Base-by-base conservation (phyloP, 192 early-diverging fungal genomes). In the Coemansia sp. region DNA sequence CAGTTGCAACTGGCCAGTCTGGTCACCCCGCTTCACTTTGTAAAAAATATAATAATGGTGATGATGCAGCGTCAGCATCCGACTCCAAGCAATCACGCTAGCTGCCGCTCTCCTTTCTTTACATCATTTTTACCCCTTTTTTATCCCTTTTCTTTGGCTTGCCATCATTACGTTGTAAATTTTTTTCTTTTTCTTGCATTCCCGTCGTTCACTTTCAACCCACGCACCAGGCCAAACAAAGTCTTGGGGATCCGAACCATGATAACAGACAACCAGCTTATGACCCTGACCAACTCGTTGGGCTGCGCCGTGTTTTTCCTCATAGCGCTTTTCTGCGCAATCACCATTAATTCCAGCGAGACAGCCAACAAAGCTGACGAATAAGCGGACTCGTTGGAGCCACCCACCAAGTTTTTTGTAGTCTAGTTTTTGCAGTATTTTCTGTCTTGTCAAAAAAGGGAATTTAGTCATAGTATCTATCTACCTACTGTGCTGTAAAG, bases 211-310 rank as follows among this genome's bases (percentile, higher is more conserved):
- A 45, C 10, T 45, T 45, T 45, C 16, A 12, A 68, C 40, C 67
- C 65, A 11, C 8, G 22, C 28, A 8, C 4, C 52, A 31, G 10
- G 52, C 12, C 63, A 73, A 30, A 63, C 64, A 11, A 73, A 54
- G 18, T 7, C 18, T 18, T 7, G 29, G 5, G 48, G 30, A 11
- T 14, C 48, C 30, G 7, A 52, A 51, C 31, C 18, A 77, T 77
- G 75, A 77, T 77, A 50, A 72, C 75, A 22, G 75, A 77, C 61
- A 72, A 61, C 60, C 75, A 77, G 69, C 67, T 77, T 33, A 77
- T 77, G 75, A 36, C 62, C 10, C 60, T 77, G 32, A 77, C 75
- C 17, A 77, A 77, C 60, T 63, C 75, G 52, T 61, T 77, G 0
- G 75, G 75, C 34, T 77, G 69, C 60, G 60, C 67, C 31, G 66